Percentiles rank a stretch among this genome's conserved stretches.
Conservation (phyloP, 805 yeast species). For the Schizosaccharomyces cryophilus region DNA sequence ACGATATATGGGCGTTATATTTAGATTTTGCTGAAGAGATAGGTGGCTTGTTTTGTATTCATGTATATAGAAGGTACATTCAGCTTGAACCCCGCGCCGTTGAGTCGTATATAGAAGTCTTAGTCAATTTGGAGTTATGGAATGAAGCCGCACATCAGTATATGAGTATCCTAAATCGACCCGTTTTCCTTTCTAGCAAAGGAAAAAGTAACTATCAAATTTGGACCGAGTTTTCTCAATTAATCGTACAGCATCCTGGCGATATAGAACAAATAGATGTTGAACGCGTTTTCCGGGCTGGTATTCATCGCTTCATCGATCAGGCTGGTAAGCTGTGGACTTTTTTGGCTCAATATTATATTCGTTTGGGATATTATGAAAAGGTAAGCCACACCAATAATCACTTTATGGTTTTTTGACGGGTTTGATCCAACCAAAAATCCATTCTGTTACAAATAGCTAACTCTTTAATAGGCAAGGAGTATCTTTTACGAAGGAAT, state of each 20-base stretch:
- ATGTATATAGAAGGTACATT: conserved; percentile 16
- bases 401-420: no score
- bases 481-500: conserved; percentile 27
- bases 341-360: conserved; percentile 25
- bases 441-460: neutral
- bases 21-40: conserved; percentile 22
- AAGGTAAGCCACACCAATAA: neutral
- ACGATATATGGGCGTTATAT: conserved; percentile 30
- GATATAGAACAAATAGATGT: conserved; percentile 11
- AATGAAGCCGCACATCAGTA: conserved; percentile 15
- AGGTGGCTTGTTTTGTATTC: conserved; percentile 20
- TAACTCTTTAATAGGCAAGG: conserved; percentile 18
- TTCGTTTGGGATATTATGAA: conserved; percentile 6
- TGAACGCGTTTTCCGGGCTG: conserved; percentile 16
- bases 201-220: conserved; percentile 25
- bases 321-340: conserved; percentile 28
- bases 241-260: conserved; percentile 14
- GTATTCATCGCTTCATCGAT: conserved; percentile 28
- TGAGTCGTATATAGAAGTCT: conserved; percentile 11
- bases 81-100: conserved; percentile 10
- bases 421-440: no score
- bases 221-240: conserved; percentile 23
- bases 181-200: conserved; percentile 15
- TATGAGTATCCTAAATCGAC: conserved; percentile 15
- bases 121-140: conserved; percentile 10